Base-by-base conservation (phyloP, 2,329 filamentous ascomycete genomes). In the Teratosphaeria destructans region DNA sequence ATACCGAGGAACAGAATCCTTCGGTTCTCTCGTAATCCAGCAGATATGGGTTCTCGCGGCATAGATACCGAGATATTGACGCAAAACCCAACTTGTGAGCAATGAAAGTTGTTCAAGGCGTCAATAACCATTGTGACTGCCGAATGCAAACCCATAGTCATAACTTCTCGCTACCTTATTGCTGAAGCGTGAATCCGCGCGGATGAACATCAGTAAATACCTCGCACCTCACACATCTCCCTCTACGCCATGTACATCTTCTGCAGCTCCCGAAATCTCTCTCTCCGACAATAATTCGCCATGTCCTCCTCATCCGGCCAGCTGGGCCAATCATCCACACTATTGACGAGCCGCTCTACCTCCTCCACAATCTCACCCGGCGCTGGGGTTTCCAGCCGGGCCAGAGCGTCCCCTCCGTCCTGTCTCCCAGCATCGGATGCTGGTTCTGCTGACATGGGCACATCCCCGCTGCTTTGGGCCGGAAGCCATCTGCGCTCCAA, bases 241-340 rank as follows among this genome's bases (percentile, higher is more conserved):
- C 11, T 43, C 16, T 49, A 49, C 43, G n/a, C 43, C 5, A 49
- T 19, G 43, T 49, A 49, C 43, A 49, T 10, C 19, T 49, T 49
- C 43, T 19, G 6, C 43, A 49, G 43, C 8, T 57, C 29, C 29
- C 52, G 23, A 52, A 60, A 61, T 49, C 59, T 53, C 35, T 34
- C 12, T 39, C 61, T 6, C 23, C 35, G 35, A 57, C 57, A 61
- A 64, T 75, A 73, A 35, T 56, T 54, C 58, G 70, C 63, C 4
- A 79, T 73, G 57, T 78, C 73, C 16, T 75, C 68, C 49, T 74
- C 72, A 3, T 61, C 67, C 7, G 78, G 74, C 78, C 78, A 80
- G 0, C 74, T 74, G 26, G 71, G 72, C 76, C 76, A 78, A 2
- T 65, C 68, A 39, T 74, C 66, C 4, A 76, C 70, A 14, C 64